Evolutionary conservation across 2,329 filamentous ascomycete species (phyloP).

Genomic region (Akanthomyces dipterigenus): DNA sequence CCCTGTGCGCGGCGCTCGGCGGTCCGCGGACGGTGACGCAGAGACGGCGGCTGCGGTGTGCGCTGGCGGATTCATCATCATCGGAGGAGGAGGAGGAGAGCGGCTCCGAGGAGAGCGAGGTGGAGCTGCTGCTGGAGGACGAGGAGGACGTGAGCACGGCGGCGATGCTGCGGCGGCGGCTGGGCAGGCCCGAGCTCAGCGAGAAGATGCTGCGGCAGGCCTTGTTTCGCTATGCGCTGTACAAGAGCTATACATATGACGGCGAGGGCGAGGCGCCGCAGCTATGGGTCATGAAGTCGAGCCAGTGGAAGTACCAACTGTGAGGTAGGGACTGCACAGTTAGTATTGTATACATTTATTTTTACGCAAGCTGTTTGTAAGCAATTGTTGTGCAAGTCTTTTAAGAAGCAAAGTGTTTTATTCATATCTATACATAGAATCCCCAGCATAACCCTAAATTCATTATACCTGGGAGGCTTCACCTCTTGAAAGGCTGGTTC

Average conservation of each 20-base stretch:
- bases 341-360: neutral
- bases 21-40: constrained; percentile 20
- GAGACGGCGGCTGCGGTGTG: neutral
- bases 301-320: constrained; percentile 10
- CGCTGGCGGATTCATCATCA: neutral
- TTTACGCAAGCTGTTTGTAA: neutral
- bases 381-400: neutral
- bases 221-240: constrained; percentile 30
- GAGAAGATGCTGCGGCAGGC: constrained; percentile 21
- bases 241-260: constrained; percentile 26
- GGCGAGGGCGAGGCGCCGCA: constrained; percentile 22
- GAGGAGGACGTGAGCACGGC: constrained; percentile 6
- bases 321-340: neutral
- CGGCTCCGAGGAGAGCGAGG: constrained; percentile 13
- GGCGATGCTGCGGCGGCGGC: constrained; percentile 4
- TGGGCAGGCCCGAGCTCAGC: constrained; percentile 19
- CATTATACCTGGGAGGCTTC: neutral
- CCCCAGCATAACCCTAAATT: neutral
- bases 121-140: neutral
- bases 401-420: neutral
- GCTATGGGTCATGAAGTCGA: constrained; percentile 25
- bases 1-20: constrained; percentile 23
- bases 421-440: neutral
- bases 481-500: neutral
- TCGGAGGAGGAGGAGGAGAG: too few species aligned